Evolutionary conservation across 2,329 filamentous ascomycete genomes (phyloP), one percentile per base, ranked within the genome.

Genomic region (Colletotrichum liaoningense): DNA sequence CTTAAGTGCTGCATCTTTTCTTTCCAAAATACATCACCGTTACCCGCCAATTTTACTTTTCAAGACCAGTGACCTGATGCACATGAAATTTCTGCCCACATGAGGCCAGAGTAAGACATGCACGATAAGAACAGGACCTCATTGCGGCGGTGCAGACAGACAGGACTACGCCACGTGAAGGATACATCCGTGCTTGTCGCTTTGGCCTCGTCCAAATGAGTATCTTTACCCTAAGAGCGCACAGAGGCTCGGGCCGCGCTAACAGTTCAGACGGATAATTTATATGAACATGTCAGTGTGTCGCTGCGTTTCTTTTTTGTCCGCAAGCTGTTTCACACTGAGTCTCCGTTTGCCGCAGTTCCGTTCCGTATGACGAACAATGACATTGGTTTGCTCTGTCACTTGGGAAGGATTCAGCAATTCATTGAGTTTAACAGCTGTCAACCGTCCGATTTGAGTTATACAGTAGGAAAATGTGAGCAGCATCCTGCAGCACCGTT

Each of bases 1-100:
- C 52, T 66, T 38, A 52, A 66, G 56, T 56, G 49, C 49, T 65
- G 14, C 56, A 57, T 11, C 52, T 57, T 64, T 65, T 46, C 52
- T 57, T 65, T 65, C 54, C 30, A 19, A 26, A 26, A 66, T 57
- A 56, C 22, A 22, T 19, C 38, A 9, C 38, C 38, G 24, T 56
- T 57, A 35, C 63, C 63, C 63, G 63, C 52, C 63, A 22, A 66
- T 55, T 6, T n/a, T 26, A 56, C 22, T 22, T 66, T 57, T 24
- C 19, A 49, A 49, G 42, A 22, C 42, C 19, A n/a, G 42, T 49
- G 42, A 49, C 42, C 42, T 49, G 42, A 49, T 49, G 19, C 2
- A 9, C 19, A 49, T 22, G 42, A 11, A 11, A n/a, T 4, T 49
- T 49, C 42, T 49, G 38, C 38, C 38, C 42, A 22, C 42, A 49